These are phyloP conservation scores for Aureobasidium sp. DNA, from an alignment of 2,329 filamentous ascomycete genomes.

Conservation along the genomic window DNA sequence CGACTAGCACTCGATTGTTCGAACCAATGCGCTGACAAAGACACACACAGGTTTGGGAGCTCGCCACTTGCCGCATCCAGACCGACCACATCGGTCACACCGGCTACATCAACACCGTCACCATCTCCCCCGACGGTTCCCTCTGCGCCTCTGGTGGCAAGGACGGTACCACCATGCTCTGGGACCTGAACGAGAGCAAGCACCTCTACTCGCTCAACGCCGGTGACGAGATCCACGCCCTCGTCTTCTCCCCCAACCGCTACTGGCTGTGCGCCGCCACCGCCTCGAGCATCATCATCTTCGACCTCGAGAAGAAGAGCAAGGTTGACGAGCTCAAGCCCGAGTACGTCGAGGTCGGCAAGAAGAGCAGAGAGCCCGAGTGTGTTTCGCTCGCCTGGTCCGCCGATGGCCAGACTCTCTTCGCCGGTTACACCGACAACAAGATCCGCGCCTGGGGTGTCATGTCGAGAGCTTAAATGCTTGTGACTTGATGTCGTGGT, in stretches of 20 bases:
- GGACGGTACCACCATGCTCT: conserved; percentile 99
- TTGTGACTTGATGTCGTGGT: conserved; percentile 9
- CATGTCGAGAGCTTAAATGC: conserved; percentile 66
- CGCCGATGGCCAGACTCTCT: conserved; percentile 97
- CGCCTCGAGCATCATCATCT: conserved; percentile 98
- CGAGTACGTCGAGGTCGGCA: conserved; percentile 89
- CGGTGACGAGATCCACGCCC: conserved; percentile 99
- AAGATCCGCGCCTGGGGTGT: conserved; percentile 97
- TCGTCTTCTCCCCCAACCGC: conserved; percentile 99
- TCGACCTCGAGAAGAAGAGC: conserved; percentile 99
- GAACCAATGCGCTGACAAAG: conserved; percentile 8
- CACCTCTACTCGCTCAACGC: conserved; percentile 99
- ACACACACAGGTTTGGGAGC: conserved; percentile 84
- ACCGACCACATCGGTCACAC: conserved; percentile 99
- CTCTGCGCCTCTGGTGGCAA: conserved; percentile 99
- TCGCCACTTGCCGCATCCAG: conserved; percentile 98
- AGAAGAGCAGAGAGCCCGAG: conserved; percentile 99
- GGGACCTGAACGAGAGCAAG: conserved; percentile 99
- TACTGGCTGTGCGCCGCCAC: conserved; percentile 99
- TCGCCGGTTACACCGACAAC: conserved; percentile 99
- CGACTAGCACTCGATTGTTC: not conserved
- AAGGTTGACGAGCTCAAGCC: conserved; percentile 99
- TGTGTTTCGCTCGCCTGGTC: conserved; percentile 96
- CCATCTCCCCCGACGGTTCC: conserved; percentile 98
- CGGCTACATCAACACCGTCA: conserved; percentile 99